phyloP scores from a whole-genome alignment of 164 flowering plant genomes.

The Amborella trichopoda region DNA sequence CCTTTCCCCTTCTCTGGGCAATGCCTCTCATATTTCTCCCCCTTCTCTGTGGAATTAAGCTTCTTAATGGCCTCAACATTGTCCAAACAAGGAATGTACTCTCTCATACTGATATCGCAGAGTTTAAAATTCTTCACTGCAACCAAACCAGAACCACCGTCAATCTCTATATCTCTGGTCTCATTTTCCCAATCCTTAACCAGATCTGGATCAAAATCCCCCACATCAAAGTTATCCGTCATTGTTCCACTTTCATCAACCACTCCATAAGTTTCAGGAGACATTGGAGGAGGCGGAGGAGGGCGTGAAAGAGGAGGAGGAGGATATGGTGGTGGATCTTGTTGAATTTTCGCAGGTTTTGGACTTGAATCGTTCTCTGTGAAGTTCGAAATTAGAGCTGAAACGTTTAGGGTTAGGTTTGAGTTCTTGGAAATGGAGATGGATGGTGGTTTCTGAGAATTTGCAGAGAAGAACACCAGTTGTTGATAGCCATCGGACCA shows the following conservation, averaged over 20 bases:
- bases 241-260: constrained; percentile 76
- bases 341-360: too few species aligned
- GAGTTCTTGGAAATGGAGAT: constrained; percentile 46
- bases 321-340: constrained; percentile 1
- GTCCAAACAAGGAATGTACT: constrained; percentile 71
- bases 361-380: too few species aligned
- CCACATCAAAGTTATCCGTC: constrained; percentile 74
- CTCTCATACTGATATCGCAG: constrained; percentile 54
- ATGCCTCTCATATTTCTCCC: constrained; percentile 70
- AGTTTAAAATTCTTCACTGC: constrained; percentile 34
- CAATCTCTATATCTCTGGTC: constrained; percentile 7
- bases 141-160: constrained; percentile 12
- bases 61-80: constrained; percentile 43
- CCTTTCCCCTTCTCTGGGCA: constrained; percentile 51
- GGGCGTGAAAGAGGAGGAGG: constrained; percentile 10
- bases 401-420: constrained; percentile 18
- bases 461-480: constrained; percentile 40
- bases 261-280: constrained; percentile 50
- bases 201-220: constrained; percentile 53
- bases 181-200: constrained; percentile 48
- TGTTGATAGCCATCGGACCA: constrained; percentile 53
- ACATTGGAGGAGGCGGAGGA: constrained; percentile 27
- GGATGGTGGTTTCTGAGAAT: constrained; percentile 10
- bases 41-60: constrained; percentile 43
- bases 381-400: constrained; percentile 17